These are phyloP conservation scores for Coemansia guatemalensis DNA, from an alignment of 192 early-diverging fungal genomes.

Conservation along the genomic window DNA sequence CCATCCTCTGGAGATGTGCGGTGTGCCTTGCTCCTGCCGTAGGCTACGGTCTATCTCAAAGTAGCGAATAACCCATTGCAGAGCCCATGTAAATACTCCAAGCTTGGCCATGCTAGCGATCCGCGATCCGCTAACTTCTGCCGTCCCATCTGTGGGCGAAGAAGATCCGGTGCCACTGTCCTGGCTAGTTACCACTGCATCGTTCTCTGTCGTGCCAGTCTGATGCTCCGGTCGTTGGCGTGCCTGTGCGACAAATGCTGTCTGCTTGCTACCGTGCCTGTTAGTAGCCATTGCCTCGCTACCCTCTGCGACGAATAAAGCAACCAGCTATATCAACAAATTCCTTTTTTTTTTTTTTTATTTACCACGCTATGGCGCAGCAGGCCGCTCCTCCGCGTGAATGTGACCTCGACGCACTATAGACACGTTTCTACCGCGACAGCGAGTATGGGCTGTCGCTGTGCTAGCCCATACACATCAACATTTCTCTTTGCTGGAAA, in stretches of 20 bases:
- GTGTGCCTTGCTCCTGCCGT: constrained; percentile 28
- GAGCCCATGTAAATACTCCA: constrained; percentile 20
- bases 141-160: background rate
- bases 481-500: too few relatives aligned
- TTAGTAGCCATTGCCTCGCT: background rate
- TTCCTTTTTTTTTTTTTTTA: too few relatives aligned
- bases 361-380: too few relatives aligned
- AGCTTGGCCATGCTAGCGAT: constrained; percentile 26
- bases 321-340: background rate
- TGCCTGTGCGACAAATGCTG: constrained; percentile 30
- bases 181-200: background rate
- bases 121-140: constrained; percentile 6
- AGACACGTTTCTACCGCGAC: too few relatives aligned
- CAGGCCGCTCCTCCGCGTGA: too few relatives aligned
- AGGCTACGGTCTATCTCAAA: constrained; percentile 49
- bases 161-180: background rate
- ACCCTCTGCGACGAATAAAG: background rate
- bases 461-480: too few relatives aligned
- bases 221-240: constrained; percentile 12
- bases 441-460: too few relatives aligned
- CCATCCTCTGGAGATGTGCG: constrained; percentile 41
- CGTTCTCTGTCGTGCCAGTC: constrained; percentile 20
- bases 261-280: constrained; percentile 11
- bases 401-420: too few relatives aligned
- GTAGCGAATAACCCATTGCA: constrained; percentile 37